phyloP scores from a whole-genome alignment of 345 rosid species.

The Anacardium occidentale region DNA sequence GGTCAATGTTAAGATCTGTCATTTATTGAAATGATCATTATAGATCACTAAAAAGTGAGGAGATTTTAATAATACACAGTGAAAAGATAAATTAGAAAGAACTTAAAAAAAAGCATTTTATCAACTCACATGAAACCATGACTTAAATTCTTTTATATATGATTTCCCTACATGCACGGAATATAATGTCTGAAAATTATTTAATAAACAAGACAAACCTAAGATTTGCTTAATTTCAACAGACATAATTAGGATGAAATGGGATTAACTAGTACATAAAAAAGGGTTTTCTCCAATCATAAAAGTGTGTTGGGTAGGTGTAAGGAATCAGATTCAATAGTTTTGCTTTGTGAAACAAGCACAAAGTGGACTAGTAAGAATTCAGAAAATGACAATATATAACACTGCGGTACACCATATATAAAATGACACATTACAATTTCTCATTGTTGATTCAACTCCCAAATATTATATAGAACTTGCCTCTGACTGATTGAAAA shows the following conservation, averaged over 20 bases:
- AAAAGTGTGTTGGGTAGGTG: conserved; percentile 16
- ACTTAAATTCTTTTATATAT: not conserved
- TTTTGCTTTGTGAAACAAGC: conserved; percentile 21
- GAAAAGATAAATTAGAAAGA: not conserved
- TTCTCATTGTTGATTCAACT: not conserved
- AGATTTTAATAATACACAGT: not conserved
- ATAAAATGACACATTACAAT: conserved; percentile 12
- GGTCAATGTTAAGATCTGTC: no score
- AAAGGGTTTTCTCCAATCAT: conserved; percentile 19
- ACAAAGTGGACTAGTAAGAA: conserved; percentile 4
- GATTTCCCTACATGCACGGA: not conserved
- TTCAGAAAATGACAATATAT: conserved; percentile 8
- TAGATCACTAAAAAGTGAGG: not conserved
- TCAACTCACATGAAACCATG: not conserved
- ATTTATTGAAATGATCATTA: not conserved
- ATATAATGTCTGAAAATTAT: not conserved
- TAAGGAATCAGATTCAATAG: conserved; percentile 14
- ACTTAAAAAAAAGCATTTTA: not conserved
- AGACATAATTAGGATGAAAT: not conserved
- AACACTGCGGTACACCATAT: conserved; percentile 12
- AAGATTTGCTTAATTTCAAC: not conserved
- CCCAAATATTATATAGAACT: not conserved
- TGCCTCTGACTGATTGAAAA: not conserved
- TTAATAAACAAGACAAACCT: not conserved
- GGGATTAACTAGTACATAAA: conserved; percentile 4